Evolutionary conservation across 2,329 filamentous ascomycete species (phyloP), one percentile per base, ranked within the genome.

Genomic region (Sporothrix pseudoabietina): DNA sequence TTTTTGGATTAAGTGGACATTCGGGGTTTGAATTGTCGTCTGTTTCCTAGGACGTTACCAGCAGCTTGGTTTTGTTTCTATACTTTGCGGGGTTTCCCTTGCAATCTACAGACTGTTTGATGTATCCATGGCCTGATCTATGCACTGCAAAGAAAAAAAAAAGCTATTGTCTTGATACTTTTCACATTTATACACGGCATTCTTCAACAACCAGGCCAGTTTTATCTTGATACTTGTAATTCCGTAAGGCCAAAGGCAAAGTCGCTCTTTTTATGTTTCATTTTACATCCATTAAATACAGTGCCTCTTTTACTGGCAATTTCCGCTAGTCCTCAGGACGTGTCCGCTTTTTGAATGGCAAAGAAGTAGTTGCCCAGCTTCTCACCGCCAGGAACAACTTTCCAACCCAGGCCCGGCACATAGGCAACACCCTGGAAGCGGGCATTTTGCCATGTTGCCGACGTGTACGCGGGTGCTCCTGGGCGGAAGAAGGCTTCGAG

Each of bases 281-380:
- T 26, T 47, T 49, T 12, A 14, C 47, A 55, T 19, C 22, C 8
- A 41, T 55, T 41, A 16, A 3, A 26, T 41, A 16, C 66, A 39
- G 49, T 7, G 12, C 16, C 66, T n/a, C 14, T 1, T 8, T 8
- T 26, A 14, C 26, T 1, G 10, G 19, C 35, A 65, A 8, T 35
- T 35, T 14, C 35, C 39, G 47, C n/a, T 22, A 14, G 2, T 22
- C 3, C n/a, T 47, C 4, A 70, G 8, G 47, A 30, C 55, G n/a
- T 32, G 4, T 47, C 39, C 3, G 71, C 79, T 77, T 82, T 83
- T 82, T 90, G 88, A 59, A 97, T 90, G 9, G 89, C 96, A 81
- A 98, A 97, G 82, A 99, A 98, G 83, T 98, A 99, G 81, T 99
- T 99, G 10, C 95, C 95, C 79, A 93, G 89, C 79, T 89, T 89